phyloP scores from a whole-genome alignment of 1,284 basidiomycete species.

The Pseudozyma thailandica region DNA sequence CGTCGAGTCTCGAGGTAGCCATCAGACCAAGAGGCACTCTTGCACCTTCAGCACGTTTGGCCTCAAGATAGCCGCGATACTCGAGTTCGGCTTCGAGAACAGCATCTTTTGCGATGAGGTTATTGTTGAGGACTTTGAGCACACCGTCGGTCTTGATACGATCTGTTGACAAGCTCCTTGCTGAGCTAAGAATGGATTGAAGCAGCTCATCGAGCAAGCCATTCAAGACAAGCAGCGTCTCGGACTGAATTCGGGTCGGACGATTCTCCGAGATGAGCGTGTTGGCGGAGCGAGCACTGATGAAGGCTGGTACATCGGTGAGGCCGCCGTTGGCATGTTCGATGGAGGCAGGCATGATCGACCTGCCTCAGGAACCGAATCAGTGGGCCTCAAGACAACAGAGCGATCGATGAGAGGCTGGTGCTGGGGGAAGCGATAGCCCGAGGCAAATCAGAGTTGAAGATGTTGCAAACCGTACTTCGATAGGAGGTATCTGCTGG shows the following conservation, averaged over 20 bases:
- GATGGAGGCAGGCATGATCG: slow-evolving; percentile 16
- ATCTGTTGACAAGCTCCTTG: slow-evolving; percentile 57
- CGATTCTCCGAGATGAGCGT: slow-evolving; percentile 58
- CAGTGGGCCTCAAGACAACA: background rate
- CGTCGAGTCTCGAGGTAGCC: slow-evolving; percentile 60
- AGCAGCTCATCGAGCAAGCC: slow-evolving; percentile 60
- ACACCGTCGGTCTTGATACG: slow-evolving; percentile 64
- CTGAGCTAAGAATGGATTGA: slow-evolving; percentile 54
- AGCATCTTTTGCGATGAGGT: slow-evolving; percentile 59
- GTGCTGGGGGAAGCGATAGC: background rate
- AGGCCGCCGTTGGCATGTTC: slow-evolving; percentile 9
- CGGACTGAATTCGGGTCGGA: slow-evolving; percentile 61
- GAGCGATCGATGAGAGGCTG: background rate
- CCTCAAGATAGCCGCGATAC: slow-evolving; percentile 57
- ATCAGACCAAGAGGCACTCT: slow-evolving; percentile 59
- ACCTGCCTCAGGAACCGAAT: background rate
- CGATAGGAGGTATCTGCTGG: too few species aligned
- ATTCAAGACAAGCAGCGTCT: slow-evolving; percentile 57
- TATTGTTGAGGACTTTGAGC: slow-evolving; percentile 57
- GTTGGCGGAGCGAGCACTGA: slow-evolving; percentile 61
- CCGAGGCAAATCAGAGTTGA: too few species aligned
- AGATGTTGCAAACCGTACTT: too few species aligned
- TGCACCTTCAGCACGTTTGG: slow-evolving; percentile 58
- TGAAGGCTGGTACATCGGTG: slow-evolving; percentile 38
- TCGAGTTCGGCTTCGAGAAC: slow-evolving; percentile 64